These are phyloP conservation scores for Suillus clintonianus DNA, from an alignment of 768 basidiomycete genomes.

Conservation along the genomic window DNA sequence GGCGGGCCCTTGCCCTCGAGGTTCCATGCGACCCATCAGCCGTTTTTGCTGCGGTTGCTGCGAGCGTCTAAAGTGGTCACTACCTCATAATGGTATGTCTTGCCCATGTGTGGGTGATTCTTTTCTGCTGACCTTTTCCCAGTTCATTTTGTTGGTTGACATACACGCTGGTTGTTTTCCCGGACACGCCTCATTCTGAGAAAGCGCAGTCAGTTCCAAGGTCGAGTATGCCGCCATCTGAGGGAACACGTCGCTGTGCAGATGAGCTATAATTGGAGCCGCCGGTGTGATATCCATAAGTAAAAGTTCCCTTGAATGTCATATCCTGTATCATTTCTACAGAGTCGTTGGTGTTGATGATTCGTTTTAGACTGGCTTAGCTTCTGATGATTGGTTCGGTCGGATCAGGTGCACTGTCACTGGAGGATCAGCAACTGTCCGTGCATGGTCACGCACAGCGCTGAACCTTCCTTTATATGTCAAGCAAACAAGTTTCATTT, in stretches of 20 bases:
- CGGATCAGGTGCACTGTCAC: neutral
- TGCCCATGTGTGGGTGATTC: neutral
- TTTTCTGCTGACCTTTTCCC: neutral
- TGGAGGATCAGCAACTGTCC: neutral
- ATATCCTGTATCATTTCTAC: neutral
- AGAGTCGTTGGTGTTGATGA: neutral
- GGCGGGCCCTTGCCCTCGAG: neutral
- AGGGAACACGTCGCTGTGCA: neutral
- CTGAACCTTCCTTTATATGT: neutral
- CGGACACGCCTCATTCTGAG: neutral
- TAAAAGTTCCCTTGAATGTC: neutral
- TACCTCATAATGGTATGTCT: neutral
- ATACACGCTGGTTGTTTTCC: neutral
- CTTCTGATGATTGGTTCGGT: slow-evolving; percentile 1
- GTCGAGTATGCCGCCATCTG: neutral
- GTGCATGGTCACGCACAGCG: neutral
- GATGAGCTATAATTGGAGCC: neutral
- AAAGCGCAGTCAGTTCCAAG: neutral
- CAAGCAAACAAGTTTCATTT: neutral
- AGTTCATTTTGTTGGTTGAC: neutral
- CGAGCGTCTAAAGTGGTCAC: neutral
- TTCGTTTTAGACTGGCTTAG: neutral
- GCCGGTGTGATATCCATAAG: neutral
- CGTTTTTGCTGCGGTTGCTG: neutral
- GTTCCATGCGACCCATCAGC: neutral